Evolutionary conservation across 768 basidiomycete genomes (phyloP).

Genomic region (Cystobasidium ongulense): DNA sequence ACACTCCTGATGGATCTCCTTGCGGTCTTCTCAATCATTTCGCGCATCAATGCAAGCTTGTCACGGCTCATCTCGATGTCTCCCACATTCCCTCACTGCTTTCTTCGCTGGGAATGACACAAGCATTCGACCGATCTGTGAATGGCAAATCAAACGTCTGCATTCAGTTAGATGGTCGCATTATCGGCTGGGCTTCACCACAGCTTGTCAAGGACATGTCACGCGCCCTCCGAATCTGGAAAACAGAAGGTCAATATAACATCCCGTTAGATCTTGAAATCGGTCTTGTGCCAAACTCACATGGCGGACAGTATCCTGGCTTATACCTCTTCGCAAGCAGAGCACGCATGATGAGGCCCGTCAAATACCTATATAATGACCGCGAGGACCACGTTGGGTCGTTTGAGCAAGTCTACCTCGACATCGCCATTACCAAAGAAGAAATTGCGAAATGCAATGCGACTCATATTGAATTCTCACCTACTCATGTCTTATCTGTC

Average conservation of each 20-base stretch:
- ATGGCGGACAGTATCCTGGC: conserved; percentile 94
- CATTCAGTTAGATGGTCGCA: conserved; percentile 87
- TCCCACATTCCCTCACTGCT: conserved; percentile 74
- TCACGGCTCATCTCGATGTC: conserved; percentile 59
- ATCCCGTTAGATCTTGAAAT: conserved; percentile 92
- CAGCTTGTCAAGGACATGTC: conserved; percentile 68
- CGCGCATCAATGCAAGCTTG: conserved; percentile 82
- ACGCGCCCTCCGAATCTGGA: conserved; percentile 79
- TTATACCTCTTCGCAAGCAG: conserved; percentile 79
- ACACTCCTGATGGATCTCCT: conserved; percentile 95
- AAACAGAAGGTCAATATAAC: conserved; percentile 73
- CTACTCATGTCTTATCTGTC: conserved; percentile 92
- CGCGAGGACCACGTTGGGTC: conserved; percentile 82
- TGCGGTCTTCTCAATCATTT: conserved; percentile 97
- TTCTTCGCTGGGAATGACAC: conserved; percentile 85
- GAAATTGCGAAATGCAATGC: conserved; percentile 69
- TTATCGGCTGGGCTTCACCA: conserved; percentile 87
- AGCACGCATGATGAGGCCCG: conserved; percentile 95
- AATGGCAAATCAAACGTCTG: conserved; percentile 74
- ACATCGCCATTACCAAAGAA: conserved; percentile 81
- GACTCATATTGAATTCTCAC: conserved; percentile 85
- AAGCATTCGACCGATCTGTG: conserved; percentile 66
- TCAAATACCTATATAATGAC: conserved; percentile 79
- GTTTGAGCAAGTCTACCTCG: conserved; percentile 99
- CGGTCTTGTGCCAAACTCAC: conserved; percentile 75